Conservation (phyloP, 129 eudicot species). For the Helianthus annuus region DNA sequence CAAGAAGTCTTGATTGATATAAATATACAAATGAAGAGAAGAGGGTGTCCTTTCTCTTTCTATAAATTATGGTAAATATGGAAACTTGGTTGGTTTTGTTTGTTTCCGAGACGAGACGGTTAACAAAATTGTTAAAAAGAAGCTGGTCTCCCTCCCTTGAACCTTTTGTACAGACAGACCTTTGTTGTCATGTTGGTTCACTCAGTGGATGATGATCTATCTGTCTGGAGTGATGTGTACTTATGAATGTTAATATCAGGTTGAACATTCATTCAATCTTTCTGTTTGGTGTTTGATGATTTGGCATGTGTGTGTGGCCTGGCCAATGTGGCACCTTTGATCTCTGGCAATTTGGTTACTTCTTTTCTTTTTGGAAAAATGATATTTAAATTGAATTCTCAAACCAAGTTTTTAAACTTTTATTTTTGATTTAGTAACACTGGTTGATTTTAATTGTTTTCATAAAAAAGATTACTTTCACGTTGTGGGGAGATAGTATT, state of each 20-base stretch:
- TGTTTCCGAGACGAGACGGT: conserved; percentile 26
- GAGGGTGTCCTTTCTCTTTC: conserved; percentile 15
- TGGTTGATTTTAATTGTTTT: no score
- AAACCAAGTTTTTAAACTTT: background rate
- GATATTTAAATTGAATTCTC: background rate
- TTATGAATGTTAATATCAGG: conserved; percentile 48
- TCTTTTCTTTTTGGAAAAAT: background rate
- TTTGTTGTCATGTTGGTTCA: conserved; percentile 39
- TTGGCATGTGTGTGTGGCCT: background rate
- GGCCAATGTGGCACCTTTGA: background rate
- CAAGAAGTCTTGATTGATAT: conserved; percentile 28
- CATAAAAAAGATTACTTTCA: no score
- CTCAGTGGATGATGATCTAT: conserved; percentile 33
- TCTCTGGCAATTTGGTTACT: background rate
- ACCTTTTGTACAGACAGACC: conserved; percentile 67
- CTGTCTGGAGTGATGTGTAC: conserved; percentile 32
- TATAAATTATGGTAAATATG: conserved; percentile 47
- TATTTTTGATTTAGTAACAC: no score
- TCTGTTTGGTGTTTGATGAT: conserved; percentile 9
- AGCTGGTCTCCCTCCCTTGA: conserved; percentile 20
- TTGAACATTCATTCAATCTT: conserved; percentile 32
- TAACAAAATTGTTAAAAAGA: conserved; percentile 38
- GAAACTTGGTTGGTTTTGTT: conserved; percentile 27
- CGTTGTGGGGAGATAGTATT: no score
- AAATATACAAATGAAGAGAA: conserved; percentile 29